Percentiles rank a stretch among this genome's conserved stretches.
phyloP scores from a whole-genome alignment of 352 stramenopile genomes.

The Plasmopara viticola region DNA sequence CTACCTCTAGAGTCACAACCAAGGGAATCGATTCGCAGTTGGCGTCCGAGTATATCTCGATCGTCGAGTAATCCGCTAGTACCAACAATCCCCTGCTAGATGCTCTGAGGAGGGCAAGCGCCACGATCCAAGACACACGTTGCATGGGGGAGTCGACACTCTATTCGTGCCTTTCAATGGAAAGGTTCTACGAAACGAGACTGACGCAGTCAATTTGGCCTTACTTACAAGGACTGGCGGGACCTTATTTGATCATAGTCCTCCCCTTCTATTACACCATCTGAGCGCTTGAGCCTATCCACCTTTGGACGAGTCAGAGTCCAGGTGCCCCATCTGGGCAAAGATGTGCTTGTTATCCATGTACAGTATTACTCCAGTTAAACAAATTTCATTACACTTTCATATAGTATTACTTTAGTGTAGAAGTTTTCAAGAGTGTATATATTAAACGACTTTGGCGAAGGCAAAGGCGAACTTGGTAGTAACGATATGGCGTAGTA shows the following conservation, averaged over 20 bases:
- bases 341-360: background rate
- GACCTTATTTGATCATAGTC: background rate
- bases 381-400: too few species aligned
- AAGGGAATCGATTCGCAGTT: conserved; percentile 27
- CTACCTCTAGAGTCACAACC: conserved; percentile 26
- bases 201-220: background rate
- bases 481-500: too few species aligned
- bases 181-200: background rate
- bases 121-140: conserved; percentile 23
- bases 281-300: conserved; percentile 4
- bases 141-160: conserved; percentile 10
- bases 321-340: background rate
- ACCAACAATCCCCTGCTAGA: conserved; percentile 11
- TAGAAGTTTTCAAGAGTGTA: background rate
- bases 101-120: conserved; percentile 12
- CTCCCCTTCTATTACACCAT: conserved; percentile 1
- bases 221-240: background rate
- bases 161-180: background rate
- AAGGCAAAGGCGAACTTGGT: too few species aligned
- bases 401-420: background rate
- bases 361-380: background rate
- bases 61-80: conserved; percentile 19
- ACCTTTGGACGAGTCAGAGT: background rate
- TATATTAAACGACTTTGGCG: background rate
- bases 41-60: conserved; percentile 34